These are phyloP conservation scores for Populus trichocarpa DNA, from an alignment of 441 rosid species.

Conservation along the genomic window DNA sequence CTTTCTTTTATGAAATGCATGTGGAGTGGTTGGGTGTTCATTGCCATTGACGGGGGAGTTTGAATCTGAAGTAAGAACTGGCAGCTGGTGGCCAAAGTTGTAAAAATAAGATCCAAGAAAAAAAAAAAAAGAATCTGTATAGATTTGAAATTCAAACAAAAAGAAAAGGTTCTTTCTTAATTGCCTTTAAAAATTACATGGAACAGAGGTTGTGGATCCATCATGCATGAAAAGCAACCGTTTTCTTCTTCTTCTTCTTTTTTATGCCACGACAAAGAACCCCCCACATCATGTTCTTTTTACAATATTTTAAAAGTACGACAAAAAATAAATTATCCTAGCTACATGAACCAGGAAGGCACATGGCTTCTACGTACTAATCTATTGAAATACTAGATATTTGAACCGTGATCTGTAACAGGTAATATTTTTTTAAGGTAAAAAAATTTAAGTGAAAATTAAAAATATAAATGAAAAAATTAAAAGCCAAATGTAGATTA, in stretches of 20 bases:
- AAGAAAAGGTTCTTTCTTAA: conserved; percentile 12
- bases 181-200: conserved; percentile 7
- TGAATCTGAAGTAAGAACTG: not conserved
- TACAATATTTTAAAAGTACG: not conserved
- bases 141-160: conserved; percentile 21
- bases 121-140: conserved; percentile 2
- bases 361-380: conserved; percentile 30
- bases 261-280: conserved; percentile 19
- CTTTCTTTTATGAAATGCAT: not conserved
- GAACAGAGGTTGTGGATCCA: conserved; percentile 42
- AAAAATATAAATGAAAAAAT: no score
- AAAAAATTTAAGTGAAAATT: no score
- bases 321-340: conserved; percentile 29
- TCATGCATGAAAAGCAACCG: conserved; percentile 38
- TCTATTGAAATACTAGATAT: no score
- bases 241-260: not conserved
- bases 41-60: not conserved
- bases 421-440: no score
- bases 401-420: no score
- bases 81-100: not conserved
- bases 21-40: conserved; percentile 1
- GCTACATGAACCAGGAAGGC: conserved; percentile 17
- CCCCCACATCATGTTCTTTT: conserved; percentile 34
- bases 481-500: no score
- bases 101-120: not conserved